These are phyloP conservation scores for Stephanodiscus triporus DNA, from an alignment of 108 stramenopile genomes.

Conservation along the genomic window DNA sequence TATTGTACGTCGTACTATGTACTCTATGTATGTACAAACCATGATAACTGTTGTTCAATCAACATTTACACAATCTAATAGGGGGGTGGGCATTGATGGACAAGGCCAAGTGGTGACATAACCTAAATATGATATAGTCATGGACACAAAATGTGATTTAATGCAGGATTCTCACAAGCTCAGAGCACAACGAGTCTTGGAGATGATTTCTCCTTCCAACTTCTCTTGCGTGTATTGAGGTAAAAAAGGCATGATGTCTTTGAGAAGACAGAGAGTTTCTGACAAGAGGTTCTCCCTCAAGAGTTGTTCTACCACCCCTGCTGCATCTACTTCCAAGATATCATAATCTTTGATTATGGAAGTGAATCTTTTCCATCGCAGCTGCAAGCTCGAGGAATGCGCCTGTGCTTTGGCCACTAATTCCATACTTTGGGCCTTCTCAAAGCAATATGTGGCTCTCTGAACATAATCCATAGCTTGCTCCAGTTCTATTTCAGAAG, in stretches of 20 bases:
- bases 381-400: background rate
- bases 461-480: conserved; percentile 14
- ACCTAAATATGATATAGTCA: too few relatives aligned
- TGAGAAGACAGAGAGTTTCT: conserved; percentile 3
- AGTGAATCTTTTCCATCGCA: background rate
- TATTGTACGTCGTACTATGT: too few relatives aligned
- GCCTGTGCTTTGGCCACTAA: conserved; percentile 38
- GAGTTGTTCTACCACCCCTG: conserved; percentile 25
- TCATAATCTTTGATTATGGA: background rate
- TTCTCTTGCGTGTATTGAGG: conserved; percentile 17
- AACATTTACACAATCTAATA: too few relatives aligned
- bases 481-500: conserved; percentile 1
- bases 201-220: conserved; percentile 7
- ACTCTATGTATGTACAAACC: too few relatives aligned
- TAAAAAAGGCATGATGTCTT: conserved; percentile 1
- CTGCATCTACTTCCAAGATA: conserved; percentile 28
- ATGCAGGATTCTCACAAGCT: background rate
- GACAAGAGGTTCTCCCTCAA: conserved; percentile 21
- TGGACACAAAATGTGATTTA: too few relatives aligned
- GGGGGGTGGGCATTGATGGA: too few relatives aligned
- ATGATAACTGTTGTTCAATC: too few relatives aligned
- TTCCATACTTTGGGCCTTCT: conserved; percentile 26
- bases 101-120: too few relatives aligned
- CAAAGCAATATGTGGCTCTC: conserved; percentile 48
- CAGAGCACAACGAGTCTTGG: background rate